Percentiles rank a stretch among this genome's conserved stretches.
phyloP scores from a whole-genome alignment of 768 basidiomycete species.

The Tylopilus cervinicoccineus region DNA sequence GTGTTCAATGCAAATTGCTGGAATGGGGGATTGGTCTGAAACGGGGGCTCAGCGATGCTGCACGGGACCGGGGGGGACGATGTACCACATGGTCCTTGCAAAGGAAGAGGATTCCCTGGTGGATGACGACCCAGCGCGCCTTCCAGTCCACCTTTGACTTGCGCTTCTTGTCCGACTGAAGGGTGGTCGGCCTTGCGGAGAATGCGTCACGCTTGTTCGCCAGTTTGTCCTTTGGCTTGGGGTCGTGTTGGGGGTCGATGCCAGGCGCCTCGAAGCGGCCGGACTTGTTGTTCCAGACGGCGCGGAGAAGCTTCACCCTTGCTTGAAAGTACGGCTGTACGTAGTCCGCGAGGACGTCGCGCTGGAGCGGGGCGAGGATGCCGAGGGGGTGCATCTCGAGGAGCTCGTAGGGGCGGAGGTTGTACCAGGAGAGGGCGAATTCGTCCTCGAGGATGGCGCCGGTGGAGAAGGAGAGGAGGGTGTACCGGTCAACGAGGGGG shows the following conservation, averaged over 20 bases:
- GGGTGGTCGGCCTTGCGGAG: constrained; percentile 5
- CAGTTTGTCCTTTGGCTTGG: constrained; percentile 17
- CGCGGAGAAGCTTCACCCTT: constrained; percentile 47
- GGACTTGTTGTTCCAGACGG: constrained; percentile 33
- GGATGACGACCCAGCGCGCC: constrained; percentile 58
- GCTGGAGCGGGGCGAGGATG: constrained; percentile 41
- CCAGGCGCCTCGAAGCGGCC: constrained; percentile 26
- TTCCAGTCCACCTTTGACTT: constrained; percentile 56
- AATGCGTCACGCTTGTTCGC: constrained; percentile 4
- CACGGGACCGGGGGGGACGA: constrained; percentile 16
- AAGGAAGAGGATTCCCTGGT: constrained; percentile 51
- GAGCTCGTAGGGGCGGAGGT: constrained; percentile 57
- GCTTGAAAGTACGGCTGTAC: constrained; percentile 58
- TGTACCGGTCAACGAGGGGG: constrained; percentile 37
- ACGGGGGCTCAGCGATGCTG: constrained; percentile 1
- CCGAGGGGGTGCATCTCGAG: constrained; percentile 59
- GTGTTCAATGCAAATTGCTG: constrained; percentile 39
- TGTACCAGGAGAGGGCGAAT: constrained; percentile 52
- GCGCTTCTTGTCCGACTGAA: constrained; percentile 20
- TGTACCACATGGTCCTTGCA: constrained; percentile 50
- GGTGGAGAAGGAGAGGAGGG: constrained; percentile 62
- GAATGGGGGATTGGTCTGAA: constrained; percentile 37
- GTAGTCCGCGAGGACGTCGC: constrained; percentile 40
- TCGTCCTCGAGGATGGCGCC: constrained; percentile 71
- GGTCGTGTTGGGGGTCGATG: background rate